A percentile compares a stretch with the other conserved stretches of the same genome.
Conservation (phyloP, 2,329 filamentous ascomycete genomes). For the Pyricularia sp. region DNA sequence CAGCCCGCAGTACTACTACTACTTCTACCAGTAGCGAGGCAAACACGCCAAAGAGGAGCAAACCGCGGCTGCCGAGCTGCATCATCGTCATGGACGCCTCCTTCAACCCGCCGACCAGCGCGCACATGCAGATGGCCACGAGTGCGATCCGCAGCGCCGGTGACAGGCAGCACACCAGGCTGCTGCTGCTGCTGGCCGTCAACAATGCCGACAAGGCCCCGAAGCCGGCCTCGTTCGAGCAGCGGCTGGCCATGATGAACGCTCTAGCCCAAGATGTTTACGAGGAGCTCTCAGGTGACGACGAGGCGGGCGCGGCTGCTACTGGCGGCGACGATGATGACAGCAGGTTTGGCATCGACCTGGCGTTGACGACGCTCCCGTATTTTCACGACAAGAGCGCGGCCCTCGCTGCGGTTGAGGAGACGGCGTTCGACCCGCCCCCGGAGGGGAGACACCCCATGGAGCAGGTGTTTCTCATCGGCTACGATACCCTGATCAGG, state of each 20-base stretch:
- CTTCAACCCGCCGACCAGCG: slow-evolving; percentile 58
- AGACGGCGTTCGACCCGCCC: slow-evolving; percentile 12
- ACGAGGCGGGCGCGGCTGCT: not conserved
- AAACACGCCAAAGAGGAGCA: not conserved
- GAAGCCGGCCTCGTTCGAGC: slow-evolving; percentile 57
- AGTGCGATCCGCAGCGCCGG: slow-evolving; percentile 28
- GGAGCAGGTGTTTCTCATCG: slow-evolving; percentile 60
- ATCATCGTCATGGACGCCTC: slow-evolving; percentile 57
- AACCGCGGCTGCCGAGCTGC: not conserved
- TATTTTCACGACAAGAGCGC: slow-evolving; percentile 66
- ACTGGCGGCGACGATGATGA: not conserved
- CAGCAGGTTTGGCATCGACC: slow-evolving; percentile 36
- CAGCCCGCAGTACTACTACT: not conserved
- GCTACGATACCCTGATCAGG: slow-evolving; percentile 67
- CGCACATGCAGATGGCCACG: slow-evolving; percentile 48
- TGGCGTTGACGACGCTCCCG: slow-evolving; percentile 61
- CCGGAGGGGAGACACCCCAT: slow-evolving; percentile 9
- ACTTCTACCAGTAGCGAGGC: not conserved
- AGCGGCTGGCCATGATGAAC: slow-evolving; percentile 64
- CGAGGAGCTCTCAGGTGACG: slow-evolving; percentile 8
- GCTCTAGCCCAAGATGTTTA: slow-evolving; percentile 51
- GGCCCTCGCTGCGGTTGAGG: slow-evolving; percentile 39
- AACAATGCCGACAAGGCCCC: slow-evolving; percentile 59
- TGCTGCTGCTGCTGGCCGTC: slow-evolving; percentile 51
- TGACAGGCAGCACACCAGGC: slow-evolving; percentile 18